Conservation (phyloP, 371 early-diverging fungal genomes). For the Basidiobolus meristosporus region DNA sequence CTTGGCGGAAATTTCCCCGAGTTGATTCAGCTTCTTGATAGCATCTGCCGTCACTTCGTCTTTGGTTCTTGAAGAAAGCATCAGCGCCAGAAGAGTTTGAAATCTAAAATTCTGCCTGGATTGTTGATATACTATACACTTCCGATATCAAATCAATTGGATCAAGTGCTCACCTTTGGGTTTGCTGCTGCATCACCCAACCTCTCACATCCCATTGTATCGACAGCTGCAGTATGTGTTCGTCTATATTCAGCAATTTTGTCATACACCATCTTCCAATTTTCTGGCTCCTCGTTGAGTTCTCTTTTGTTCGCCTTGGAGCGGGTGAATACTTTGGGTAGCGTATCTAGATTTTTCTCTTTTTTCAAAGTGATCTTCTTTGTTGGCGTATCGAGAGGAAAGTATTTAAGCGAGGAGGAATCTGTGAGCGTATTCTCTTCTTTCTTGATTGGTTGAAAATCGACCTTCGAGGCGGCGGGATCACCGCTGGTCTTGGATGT, state of each 20-base stretch:
- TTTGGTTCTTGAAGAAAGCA: constrained; percentile 92
- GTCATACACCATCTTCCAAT: constrained; percentile 50
- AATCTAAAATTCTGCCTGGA: constrained; percentile 40
- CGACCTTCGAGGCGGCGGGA: too few relatives aligned
- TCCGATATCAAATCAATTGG: background rate
- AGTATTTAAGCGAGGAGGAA: too few relatives aligned
- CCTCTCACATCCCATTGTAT: constrained; percentile 83
- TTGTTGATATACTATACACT: background rate
- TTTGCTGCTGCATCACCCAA: constrained; percentile 29
- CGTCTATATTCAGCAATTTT: constrained; percentile 37
- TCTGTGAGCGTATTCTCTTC: too few relatives aligned
- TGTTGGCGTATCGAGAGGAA: too few relatives aligned
- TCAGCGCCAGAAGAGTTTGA: constrained; percentile 76
- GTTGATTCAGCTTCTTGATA: constrained; percentile 40
- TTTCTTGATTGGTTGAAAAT: too few relatives aligned
- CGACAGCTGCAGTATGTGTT: constrained; percentile 70
- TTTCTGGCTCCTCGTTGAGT: too few relatives aligned
- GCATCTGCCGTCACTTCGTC: constrained; percentile 79
- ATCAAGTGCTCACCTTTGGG: constrained; percentile 11
- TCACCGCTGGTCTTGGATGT: too few relatives aligned
- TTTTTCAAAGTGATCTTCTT: too few relatives aligned
- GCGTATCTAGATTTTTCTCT: too few relatives aligned
- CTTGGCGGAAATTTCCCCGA: constrained; percentile 38
- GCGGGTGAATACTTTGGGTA: too few relatives aligned
- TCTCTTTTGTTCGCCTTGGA: too few relatives aligned